These are phyloP conservation scores for Rubroboletus pulcherrimus DNA, from an alignment of 768 basidiomycete genomes.

Conservation along the genomic window DNA sequence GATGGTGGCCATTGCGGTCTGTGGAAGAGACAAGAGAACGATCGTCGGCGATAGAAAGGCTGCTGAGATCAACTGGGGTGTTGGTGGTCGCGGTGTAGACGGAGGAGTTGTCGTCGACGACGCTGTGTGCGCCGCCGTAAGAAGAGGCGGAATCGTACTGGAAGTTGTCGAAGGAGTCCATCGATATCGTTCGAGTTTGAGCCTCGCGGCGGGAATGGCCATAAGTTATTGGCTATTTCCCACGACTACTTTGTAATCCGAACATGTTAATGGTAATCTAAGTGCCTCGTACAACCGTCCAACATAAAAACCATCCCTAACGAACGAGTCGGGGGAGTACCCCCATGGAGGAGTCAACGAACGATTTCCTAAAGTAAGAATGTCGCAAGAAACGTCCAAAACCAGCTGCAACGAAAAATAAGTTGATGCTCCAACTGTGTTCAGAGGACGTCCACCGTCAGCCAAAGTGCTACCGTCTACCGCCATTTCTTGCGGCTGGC, in stretches of 20 bases:
- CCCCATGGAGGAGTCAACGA: slow-evolving; percentile 2
- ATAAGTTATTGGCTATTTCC: slow-evolving; percentile 23
- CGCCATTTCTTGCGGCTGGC: slow-evolving; percentile 32
- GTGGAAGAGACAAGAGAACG: slow-evolving; percentile 41
- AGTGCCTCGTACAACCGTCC: slow-evolving; percentile 4
- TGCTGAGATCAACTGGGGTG: slow-evolving; percentile 58
- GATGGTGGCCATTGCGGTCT: slow-evolving; percentile 38
- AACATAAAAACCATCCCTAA: slow-evolving; percentile 8
- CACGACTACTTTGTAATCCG: slow-evolving; percentile 19
- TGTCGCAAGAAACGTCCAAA: slow-evolving; percentile 15
- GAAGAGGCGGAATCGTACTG: slow-evolving; percentile 82
- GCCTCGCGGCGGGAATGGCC: neutral
- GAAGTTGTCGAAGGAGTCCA: slow-evolving; percentile 85
- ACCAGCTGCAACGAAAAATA: neutral
- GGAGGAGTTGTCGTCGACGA: slow-evolving; percentile 78
- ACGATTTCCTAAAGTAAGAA: neutral
- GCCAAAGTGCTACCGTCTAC: slow-evolving; percentile 40
- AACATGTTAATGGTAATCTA: neutral
- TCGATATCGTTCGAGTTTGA: slow-evolving; percentile 32
- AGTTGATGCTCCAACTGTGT: neutral
- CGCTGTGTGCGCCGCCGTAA: slow-evolving; percentile 63
- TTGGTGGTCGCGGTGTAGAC: slow-evolving; percentile 73
- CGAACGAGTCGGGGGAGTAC: slow-evolving; percentile 8
- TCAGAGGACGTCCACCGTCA: neutral
- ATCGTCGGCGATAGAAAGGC: slow-evolving; percentile 66